Evolutionary conservation across 345 rosid genomes (phyloP).

Genomic region (Erysimum cheiranthoides): DNA sequence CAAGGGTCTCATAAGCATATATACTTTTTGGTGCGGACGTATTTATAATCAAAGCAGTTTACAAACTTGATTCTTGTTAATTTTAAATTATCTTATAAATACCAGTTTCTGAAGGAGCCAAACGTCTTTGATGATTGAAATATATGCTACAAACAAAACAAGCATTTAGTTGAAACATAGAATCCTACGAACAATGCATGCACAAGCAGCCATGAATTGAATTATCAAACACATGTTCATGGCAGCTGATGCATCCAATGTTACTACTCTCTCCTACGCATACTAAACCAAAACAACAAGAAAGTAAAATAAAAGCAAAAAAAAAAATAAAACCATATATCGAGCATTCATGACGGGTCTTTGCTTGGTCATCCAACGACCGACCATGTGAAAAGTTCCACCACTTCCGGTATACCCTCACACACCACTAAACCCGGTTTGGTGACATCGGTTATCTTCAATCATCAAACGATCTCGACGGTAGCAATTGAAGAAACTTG

Average conservation of each 20-base stretch:
- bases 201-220: conserved; percentile 49
- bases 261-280: conserved; percentile 22
- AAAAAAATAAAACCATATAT: conserved; percentile 7
- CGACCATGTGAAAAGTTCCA: conserved; percentile 34
- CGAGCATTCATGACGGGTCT: conserved; percentile 34
- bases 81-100: neutral
- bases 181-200: conserved; percentile 42
- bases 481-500: conserved; percentile 69
- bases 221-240: conserved; percentile 23
- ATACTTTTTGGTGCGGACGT: no score
- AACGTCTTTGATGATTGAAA: conserved; percentile 8
- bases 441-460: neutral
- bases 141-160: conserved; percentile 18
- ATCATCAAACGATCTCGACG: conserved; percentile 46
- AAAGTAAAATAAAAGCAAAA: neutral
- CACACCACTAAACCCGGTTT: conserved; percentile 21
- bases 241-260: conserved; percentile 53
- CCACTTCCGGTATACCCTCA: conserved; percentile 21
- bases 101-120: neutral
- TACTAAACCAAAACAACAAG: conserved; percentile 22
- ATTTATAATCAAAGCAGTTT: neutral
- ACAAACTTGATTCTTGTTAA: neutral
- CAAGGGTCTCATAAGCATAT: no score
- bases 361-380: conserved; percentile 32
- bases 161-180: conserved; percentile 24